phyloP scores from a whole-genome alignment of 2,329 filamentous ascomycete species.

The Cladosporium sp. region DNA sequence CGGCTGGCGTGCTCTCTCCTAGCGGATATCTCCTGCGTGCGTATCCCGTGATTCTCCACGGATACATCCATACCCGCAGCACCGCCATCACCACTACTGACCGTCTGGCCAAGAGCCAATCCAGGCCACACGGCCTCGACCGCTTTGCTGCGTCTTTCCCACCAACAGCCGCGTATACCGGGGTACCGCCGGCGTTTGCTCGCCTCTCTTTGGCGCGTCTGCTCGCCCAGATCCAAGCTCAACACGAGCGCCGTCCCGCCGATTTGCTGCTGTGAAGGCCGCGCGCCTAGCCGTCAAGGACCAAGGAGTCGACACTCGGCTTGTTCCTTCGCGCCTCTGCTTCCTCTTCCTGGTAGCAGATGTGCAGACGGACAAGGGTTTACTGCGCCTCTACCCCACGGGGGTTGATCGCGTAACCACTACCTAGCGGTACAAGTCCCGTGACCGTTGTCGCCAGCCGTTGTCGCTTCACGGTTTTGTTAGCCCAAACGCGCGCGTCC shows the following conservation, averaged over 20 bases:
- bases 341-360: not conserved
- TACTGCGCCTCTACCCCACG: not conserved
- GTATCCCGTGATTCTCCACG: not conserved
- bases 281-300: not conserved
- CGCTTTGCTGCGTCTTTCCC: not conserved
- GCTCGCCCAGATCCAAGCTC: not conserved
- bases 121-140: conserved; percentile 2
- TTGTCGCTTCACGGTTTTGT: not conserved
- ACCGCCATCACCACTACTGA: not conserved
- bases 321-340: conserved; percentile 3
- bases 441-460: not conserved
- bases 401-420: not conserved
- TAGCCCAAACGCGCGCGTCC: not conserved
- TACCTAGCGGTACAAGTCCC: not conserved
- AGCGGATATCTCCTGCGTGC: not conserved
- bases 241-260: conserved; percentile 1
- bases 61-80: not conserved
- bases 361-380: not conserved
- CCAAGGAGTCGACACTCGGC: not conserved
- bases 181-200: conserved; percentile 2
- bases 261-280: conserved; percentile 5
- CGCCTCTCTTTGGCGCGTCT: not conserved
- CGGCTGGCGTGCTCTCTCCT: not conserved
- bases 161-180: conserved; percentile 7
- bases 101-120: not conserved